Percentiles rank a stretch among this genome's conserved stretches.
These are phyloP conservation scores for Backusella circina DNA, from an alignment of 192 early-diverging fungal genomes.

Conservation along the genomic window DNA sequence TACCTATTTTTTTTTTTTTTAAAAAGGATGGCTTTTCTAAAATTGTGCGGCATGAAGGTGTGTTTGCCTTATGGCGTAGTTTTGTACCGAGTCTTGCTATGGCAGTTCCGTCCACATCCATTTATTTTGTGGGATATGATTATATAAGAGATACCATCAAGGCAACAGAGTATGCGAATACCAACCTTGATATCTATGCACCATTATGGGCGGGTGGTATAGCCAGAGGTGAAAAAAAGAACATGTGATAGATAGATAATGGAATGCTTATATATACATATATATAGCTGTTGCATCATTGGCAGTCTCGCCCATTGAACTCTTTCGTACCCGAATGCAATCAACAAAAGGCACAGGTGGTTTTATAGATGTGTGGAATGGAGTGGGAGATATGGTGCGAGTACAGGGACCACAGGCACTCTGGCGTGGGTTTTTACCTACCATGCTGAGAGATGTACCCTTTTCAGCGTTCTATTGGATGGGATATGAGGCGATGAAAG, in stretches of 20 bases:
- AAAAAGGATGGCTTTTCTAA: constrained; percentile 73
- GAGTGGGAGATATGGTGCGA: constrained; percentile 59
- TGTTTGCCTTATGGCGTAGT: constrained; percentile 81
- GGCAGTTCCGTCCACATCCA: constrained; percentile 85
- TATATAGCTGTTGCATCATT: constrained; percentile 64
- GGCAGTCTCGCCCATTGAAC: constrained; percentile 84
- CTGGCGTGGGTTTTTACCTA: constrained; percentile 86
- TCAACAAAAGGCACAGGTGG: constrained; percentile 57
- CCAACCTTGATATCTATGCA: constrained; percentile 51
- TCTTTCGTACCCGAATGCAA: constrained; percentile 92
- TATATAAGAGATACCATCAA: constrained; percentile 59
- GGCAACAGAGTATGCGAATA: constrained; percentile 24
- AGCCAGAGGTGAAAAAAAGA: constrained; percentile 60
- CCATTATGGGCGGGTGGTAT: constrained; percentile 73
- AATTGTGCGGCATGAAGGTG: constrained; percentile 79
- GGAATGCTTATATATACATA: neutral
- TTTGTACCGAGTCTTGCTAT: constrained; percentile 84
- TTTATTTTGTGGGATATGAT: constrained; percentile 97
- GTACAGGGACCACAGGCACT: constrained; percentile 57
- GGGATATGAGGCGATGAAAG: constrained; percentile 77
- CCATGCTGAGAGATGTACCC: constrained; percentile 93
- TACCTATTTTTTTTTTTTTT: constrained; percentile 13
- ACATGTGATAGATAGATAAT: neutral
- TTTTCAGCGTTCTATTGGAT: constrained; percentile 97
- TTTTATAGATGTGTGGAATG: constrained; percentile 51